These are phyloP conservation scores for Trichocladium uniseriatum DNA, from an alignment of 495 filamentous ascomycete species.

Conservation along the genomic window DNA sequence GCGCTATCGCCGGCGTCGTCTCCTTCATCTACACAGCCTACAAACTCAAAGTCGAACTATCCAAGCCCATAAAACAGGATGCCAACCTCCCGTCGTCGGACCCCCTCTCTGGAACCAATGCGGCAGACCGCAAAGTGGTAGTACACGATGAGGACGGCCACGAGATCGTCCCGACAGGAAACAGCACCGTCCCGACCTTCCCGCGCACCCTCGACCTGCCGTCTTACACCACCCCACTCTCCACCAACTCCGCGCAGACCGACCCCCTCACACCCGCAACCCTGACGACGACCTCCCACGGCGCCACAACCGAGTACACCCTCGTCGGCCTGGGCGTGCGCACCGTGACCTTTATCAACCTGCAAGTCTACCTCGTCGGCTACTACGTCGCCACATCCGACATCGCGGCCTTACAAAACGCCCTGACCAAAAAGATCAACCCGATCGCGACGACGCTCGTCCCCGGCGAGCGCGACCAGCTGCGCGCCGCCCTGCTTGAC, in stretches of 20 bases:
- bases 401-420: conserved; percentile 46
- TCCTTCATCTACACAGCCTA: conserved; percentile 40
- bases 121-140: conserved; percentile 45
- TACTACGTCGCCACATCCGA: conserved; percentile 77
- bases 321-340: conserved; percentile 80
- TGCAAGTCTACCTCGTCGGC: conserved; percentile 92
- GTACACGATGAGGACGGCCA: conserved; percentile 46
- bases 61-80: conserved; percentile 34
- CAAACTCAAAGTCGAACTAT: conserved; percentile 29
- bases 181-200: conserved; percentile 71
- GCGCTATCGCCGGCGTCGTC: conserved; percentile 38
- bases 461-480: conserved; percentile 60
- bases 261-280: conserved; percentile 11
- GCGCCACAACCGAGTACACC: conserved; percentile 56
- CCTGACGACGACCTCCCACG: conserved; percentile 7
- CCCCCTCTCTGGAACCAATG: conserved; percentile 33
- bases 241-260: conserved; percentile 17
- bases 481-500: conserved; percentile 61
- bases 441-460: conserved; percentile 73
- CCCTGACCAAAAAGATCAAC: conserved; percentile 42
- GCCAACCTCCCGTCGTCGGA: conserved; percentile 35
- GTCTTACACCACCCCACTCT: conserved; percentile 21
- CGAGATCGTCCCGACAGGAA: conserved; percentile 72
- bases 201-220: conserved; percentile 62
- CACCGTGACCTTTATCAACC: conserved; percentile 79